phyloP scores from a whole-genome alignment of 2,329 filamentous ascomycete species.

The Elsinoe necatrix region DNA sequence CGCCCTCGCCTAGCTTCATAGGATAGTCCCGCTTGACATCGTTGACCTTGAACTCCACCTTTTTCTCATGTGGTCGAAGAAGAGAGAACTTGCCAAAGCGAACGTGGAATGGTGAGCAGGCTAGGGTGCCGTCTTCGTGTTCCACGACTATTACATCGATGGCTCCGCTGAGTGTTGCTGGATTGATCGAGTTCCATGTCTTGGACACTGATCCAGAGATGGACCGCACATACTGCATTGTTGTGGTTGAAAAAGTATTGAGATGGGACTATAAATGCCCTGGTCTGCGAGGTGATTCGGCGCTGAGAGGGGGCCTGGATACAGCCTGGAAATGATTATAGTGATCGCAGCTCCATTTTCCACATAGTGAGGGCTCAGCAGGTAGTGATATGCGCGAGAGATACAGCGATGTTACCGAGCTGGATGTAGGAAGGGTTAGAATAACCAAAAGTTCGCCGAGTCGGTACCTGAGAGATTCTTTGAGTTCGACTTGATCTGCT shows the following conservation, averaged over 20 bases:
- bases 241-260: background rate
- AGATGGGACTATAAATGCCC: background rate
- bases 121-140: constrained; percentile 77
- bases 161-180: constrained; percentile 89
- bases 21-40: constrained; percentile 83
- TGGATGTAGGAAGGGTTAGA: background rate
- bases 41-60: constrained; percentile 97
- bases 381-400: background rate
- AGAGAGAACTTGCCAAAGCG: constrained; percentile 98
- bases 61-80: constrained; percentile 91
- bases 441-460: background rate
- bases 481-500: constrained; percentile 3
- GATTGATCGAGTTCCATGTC: constrained; percentile 99
- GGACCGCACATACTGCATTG: constrained; percentile 96
- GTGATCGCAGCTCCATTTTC: background rate
- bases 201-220: constrained; percentile 93
- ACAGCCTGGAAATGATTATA: background rate
- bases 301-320: background rate
- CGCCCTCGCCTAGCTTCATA: constrained; percentile 96
- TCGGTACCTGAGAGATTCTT: background rate
- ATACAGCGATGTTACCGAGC: background rate
- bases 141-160: constrained; percentile 99
- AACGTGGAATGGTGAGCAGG: constrained; percentile 95
- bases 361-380: too few relatives aligned
- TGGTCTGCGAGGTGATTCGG: background rate